Evolutionary conservation across 1,284 basidiomycete species (phyloP).

Genomic region (Tilletia horrida): DNA sequence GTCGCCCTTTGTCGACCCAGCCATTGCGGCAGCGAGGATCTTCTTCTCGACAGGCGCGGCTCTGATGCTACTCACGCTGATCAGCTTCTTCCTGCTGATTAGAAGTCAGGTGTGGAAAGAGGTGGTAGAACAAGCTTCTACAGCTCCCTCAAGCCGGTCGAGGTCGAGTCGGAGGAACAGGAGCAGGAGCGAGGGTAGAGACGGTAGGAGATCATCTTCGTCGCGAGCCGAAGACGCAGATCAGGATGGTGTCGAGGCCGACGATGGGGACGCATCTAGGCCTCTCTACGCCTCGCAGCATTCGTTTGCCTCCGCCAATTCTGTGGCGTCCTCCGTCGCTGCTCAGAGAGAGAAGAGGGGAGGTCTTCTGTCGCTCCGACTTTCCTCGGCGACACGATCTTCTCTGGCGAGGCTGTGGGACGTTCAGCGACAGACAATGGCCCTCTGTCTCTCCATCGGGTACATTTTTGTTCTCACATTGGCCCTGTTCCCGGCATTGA

Average conservation of each 20-base stretch:
- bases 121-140: background rate
- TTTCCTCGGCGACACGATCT: background rate
- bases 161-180: background rate
- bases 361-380: background rate
- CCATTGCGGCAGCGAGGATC: conserved; percentile 10
- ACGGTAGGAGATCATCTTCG: too few relatives aligned
- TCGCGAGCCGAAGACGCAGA: too few relatives aligned
- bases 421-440: conserved; percentile 37
- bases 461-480: conserved; percentile 34
- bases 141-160: background rate
- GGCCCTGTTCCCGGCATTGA: conserved; percentile 44
- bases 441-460: conserved; percentile 30
- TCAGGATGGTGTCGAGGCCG: too few relatives aligned
- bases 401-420: conserved; percentile 6
- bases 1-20: background rate
- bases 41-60: conserved; percentile 19
- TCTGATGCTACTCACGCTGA: conserved; percentile 17
- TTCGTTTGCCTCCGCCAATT: background rate
- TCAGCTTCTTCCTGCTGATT: conserved; percentile 7
- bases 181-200: background rate
- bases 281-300: too few relatives aligned
- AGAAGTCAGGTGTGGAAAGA: conserved; percentile 1
- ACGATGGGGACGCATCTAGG: too few relatives aligned
- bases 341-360: conserved; percentile 1
- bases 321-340: background rate